A percentile compares a stretch with the other conserved stretches of the same genome.
Conservation (phyloP, 495 filamentous ascomycete genomes). For the Penicillium lividum region DNA sequence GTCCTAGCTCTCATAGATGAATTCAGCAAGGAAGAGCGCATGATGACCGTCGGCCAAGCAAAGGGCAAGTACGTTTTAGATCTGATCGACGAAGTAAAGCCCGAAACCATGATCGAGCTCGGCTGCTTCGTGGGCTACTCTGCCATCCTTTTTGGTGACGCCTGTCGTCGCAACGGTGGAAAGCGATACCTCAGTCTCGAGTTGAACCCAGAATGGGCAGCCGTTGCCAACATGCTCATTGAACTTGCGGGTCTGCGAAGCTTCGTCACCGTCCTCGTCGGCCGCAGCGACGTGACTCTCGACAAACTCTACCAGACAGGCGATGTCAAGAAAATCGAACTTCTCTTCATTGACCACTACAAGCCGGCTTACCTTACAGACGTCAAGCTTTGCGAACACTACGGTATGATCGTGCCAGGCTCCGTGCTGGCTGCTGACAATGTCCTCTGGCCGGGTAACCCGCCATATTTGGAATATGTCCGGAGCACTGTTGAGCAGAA, state of each 20-base stretch:
- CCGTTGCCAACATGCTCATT: conserved; percentile 60
- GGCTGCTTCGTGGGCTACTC: conserved; percentile 85
- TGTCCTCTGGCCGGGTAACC: conserved; percentile 72
- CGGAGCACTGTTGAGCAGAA: conserved; percentile 39
- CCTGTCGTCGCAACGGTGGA: conserved; percentile 58
- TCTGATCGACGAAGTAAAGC: conserved; percentile 64
- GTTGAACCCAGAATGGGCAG: conserved; percentile 65
- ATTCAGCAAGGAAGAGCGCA: conserved; percentile 61
- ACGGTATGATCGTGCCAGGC: conserved; percentile 60
- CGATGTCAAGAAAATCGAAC: conserved; percentile 56
- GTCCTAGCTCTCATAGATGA: conserved; percentile 73
- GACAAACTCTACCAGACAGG: conserved; percentile 54
- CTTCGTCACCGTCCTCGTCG: conserved; percentile 66
- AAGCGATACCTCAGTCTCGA: conserved; percentile 67
- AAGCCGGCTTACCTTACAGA: conserved; percentile 71
- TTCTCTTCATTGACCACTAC: conserved; percentile 75
- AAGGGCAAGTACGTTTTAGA: conserved; percentile 70
- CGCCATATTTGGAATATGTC: conserved; percentile 61
- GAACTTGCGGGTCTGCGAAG: conserved; percentile 68
- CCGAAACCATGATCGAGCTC: conserved; percentile 71
- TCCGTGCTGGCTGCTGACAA: conserved; percentile 73
- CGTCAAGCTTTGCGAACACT: conserved; percentile 69
- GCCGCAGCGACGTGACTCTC: conserved; percentile 61
- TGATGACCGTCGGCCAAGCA: conserved; percentile 77
- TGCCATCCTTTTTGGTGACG: conserved; percentile 67